Base-by-base conservation (phyloP, 306 rosid genomes). In the Citrullus amarus region DNA sequence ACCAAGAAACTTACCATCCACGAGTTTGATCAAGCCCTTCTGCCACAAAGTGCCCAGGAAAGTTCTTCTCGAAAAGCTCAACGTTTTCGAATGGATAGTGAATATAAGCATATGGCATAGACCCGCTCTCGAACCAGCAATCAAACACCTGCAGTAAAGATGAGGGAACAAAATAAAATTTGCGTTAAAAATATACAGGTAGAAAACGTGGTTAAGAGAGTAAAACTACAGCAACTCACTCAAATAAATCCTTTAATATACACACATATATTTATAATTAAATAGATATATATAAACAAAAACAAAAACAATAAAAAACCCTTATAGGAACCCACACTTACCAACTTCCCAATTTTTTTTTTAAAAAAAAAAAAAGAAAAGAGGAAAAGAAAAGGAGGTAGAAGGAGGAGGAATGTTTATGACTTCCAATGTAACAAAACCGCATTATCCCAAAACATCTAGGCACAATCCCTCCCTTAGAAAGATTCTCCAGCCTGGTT, bases 71-170 rank as follows among this genome's bases (percentile, higher is more conserved):
- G 83, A 95, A 95, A 56, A 87, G 92, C 82, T 91, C 97, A 17
- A 77, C 86, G 69, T 92, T 95, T 81, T 92, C 97, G 71, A 92
- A 95, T 66, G 97, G 99, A 91, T 95, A 95, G 80, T 95, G 99
- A 84, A 92, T 87, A 80, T 95, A 95, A 0, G 99, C 97, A 83
- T 91, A 95, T 10, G 99, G 99, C 99, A 95, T 95, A 77, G 97
- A 91, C 82, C 99, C 99, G 85, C 99, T 95, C 86, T 95, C 97
- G 66, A 95, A 95, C 99, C 97, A 95, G 83, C 99, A 95, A 84
- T 95, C 99, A 87, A 95, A 95, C 73, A 95, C 97, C 97, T 95
- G 91, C 78, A 89, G 46, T 43, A 79, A 85, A 38, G n/a, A 74
- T 80, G 11, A 22, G 11, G 16, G 32, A 79, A 81, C 12, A 60